Evolutionary conservation across 768 basidiomycete genomes (phyloP), one percentile per base, ranked within the genome.

Genomic region (Termitomyces titanicus): DNA sequence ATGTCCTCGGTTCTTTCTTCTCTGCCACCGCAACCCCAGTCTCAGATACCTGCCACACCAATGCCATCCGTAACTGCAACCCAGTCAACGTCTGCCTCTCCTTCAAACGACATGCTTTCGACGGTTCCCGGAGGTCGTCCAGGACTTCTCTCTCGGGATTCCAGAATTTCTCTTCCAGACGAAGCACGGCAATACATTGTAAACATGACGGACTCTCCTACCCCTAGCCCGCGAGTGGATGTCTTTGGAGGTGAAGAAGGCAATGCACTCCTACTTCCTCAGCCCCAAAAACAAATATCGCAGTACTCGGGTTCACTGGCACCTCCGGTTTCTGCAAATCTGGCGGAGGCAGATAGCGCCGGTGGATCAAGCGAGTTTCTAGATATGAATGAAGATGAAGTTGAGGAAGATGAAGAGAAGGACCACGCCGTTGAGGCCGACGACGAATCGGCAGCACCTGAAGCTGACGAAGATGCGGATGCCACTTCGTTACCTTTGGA

Each of bases 171-270:
- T 33, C 75, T 91, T 35, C 87, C 90, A 1, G 88, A 91, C 52
- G 91, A 92, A 66, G 86, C 89, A 15, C 82, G 76, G 59, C 83
- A 80, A 46, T 91, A 89, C 63, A 85, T 89, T 53, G 77, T 82
- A 35, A 82, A 79, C 61, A 84, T 88, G 79, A 70, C 70, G 35
- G 88, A 89, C 53, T 85, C 83, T 5, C 85, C 88, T 3, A 64
- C 72, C 8, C 70, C 80, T 25, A 86, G 82, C 63, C 83, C 86
- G 6, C 68, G 69, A 42, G 67, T 70, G 10, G 74, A 78, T 50
- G 61, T 61, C 7, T 79, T 78, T 59, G 66, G 63, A 12, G 58
- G 70, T 3, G 64, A 64, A 53, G 63, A 65, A 44, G 46, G 57
- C 25, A 45, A 24, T 11, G 12, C 56, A 8, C 54, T 59, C 17